Evolutionary conservation across 179 eudicot genomes (phyloP).

Genomic region (Actinidia chinensis): DNA sequence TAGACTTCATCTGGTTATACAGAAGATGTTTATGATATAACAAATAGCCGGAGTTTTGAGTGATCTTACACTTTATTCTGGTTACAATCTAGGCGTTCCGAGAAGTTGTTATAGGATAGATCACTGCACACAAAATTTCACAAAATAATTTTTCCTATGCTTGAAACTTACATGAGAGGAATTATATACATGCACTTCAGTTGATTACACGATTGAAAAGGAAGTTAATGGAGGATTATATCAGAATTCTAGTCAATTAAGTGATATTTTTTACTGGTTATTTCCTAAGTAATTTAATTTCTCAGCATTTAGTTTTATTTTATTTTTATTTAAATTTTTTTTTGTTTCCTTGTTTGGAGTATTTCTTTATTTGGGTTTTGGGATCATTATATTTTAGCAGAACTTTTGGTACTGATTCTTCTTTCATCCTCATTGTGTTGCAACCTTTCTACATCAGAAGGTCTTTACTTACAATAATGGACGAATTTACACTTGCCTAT

Average conservation of each 20-base stretch:
- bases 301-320: background rate
- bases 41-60: background rate
- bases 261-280: too few species aligned
- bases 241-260: background rate
- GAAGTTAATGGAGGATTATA: too few species aligned
- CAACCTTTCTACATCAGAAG: background rate
- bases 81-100: conserved; percentile 17
- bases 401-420: too few species aligned
- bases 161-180: background rate
- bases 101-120: conserved; percentile 44
- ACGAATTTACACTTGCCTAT: too few species aligned
- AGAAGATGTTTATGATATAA: background rate
- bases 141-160: background rate
- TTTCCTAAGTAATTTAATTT: background rate
- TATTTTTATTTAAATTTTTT: too few species aligned
- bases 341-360: too few species aligned
- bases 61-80: conserved; percentile 23
- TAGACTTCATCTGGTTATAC: background rate
- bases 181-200: background rate
- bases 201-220: background rate
- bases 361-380: too few species aligned
- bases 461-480: background rate
- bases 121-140: conserved; percentile 30
- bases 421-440: too few species aligned
- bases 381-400: too few species aligned